Base-by-base conservation (phyloP, 768 basidiomycete species). In the Obba rivulosa region DNA sequence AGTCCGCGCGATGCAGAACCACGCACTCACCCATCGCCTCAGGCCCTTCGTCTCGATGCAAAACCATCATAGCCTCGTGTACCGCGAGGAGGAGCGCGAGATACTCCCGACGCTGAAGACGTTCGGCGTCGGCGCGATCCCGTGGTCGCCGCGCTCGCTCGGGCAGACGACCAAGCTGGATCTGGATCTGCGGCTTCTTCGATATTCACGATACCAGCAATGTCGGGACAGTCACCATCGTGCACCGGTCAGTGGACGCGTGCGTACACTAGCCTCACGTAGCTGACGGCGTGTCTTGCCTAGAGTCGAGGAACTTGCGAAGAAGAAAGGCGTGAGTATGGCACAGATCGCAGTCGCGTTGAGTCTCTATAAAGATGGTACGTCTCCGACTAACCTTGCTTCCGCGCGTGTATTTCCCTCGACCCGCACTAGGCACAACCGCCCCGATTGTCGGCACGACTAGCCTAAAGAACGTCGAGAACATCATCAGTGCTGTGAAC, bases 21-120 rank as follows among this genome's bases (percentile, higher is more conserved):
- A 72, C 54, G 69, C 71, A 0, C 52, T 56, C 44, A 40, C 34
- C 34, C 61, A 74, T 50, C 61, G 61, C 20, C 53, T 66, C n/a
- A 66, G 64, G 16, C 64, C 65, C 1, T 75, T 75, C 60, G 69
- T 75, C 59, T 67, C 69, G 8, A 74, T 75, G 73, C 74, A 76
- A 54, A 76, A 76, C 57, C 67, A 69, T 46, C 69, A 76, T 54
- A 66, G 56, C 48, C 62, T 71, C n/a, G 45, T 70, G 34, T 76
- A 76, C 53, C 64, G 74, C 46, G 74, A 76, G 56, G 74, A 76
- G 53, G 72, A 69, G 57, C 65, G 69, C 23, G 66, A 67, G 55
- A 68, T 69, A 66, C 67, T 73, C 50, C 73, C 74, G 0, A 59
- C 59, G 11, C 54, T 66, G 10, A 64, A 66, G 60, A 46, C 65